These are phyloP conservation scores for Macaranga tanarius DNA, from an alignment of 441 rosid species.

Conservation along the genomic window DNA sequence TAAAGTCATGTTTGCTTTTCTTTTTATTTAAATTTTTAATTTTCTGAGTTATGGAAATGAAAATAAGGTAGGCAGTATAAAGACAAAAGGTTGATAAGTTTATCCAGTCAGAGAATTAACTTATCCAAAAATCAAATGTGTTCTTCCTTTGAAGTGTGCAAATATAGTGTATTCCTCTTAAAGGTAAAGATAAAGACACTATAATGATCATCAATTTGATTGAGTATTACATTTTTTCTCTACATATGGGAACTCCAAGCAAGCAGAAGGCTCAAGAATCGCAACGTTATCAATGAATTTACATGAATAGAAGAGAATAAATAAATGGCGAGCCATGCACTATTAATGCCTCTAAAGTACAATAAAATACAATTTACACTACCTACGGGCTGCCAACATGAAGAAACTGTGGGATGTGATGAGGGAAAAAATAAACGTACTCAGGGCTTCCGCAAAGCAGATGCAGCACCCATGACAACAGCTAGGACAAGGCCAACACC, in stretches of 20 bases:
- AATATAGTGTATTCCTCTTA: too few relatives aligned
- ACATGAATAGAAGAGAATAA: constrained; percentile 29
- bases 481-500: constrained; percentile 90
- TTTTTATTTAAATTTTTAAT: too few relatives aligned
- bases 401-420: constrained; percentile 1
- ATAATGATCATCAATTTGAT: neutral
- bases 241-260: neutral
- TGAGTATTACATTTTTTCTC: neutral
- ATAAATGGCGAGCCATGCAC: constrained; percentile 18
- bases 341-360: neutral
- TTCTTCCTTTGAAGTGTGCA: too few relatives aligned
- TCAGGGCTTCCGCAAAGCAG: constrained; percentile 94
- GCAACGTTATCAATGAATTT: constrained; percentile 26
- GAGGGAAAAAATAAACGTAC: neutral
- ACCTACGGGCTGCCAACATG: neutral
- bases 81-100: too few relatives aligned
- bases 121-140: too few relatives aligned
- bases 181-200: too few relatives aligned
- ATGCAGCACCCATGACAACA: constrained; percentile 97
- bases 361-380: constrained; percentile 13
- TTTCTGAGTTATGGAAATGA: too few relatives aligned
- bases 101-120: too few relatives aligned
- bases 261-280: neutral
- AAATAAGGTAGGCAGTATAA: too few relatives aligned
- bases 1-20: too few relatives aligned